Evolutionary conservation across 2,329 filamentous ascomycete species (phyloP), one percentile per base, ranked within the genome.

Genomic region (Hypoxylon rubiginosum): DNA sequence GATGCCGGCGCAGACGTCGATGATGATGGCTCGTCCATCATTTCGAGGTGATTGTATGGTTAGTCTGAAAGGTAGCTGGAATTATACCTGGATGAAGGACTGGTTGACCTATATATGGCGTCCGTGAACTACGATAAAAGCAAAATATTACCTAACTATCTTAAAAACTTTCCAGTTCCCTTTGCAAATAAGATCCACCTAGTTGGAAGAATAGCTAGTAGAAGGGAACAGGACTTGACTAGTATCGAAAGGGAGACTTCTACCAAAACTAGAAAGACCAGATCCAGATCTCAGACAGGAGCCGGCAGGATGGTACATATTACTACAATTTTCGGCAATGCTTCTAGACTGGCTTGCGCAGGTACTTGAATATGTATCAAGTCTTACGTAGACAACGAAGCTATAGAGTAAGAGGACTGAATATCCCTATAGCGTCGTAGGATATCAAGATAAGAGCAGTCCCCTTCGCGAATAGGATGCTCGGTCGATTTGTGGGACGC

Each of bases 11-110:
- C 57, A 26, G 55, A 46, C 26, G 58, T 58, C 28, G 71, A 54
- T 13, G 63, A 62, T 41, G 62, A 51, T 17, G 28, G 26, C 2
- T 64, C 49, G 10, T 70, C 68, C 36, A 62, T 48, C 73, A 72
- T 74, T 50, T 45, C 24, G 52, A 45, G 48, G 36, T 7, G 28
- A 19, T 15, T 26, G 3, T 24, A 19, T 5, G 17, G 26, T 46
- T 43, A 28, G 34, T 36, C 45, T 17, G 8, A n/a, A 55, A 36
- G 32, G 30, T n/a, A 39, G 5, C 17, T n/a, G 7, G 2, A 8
- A 49, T 13, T 30, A 8, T 28, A 48, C 24, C 46, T 30, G 3
- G 46, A 13, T 8, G 39, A 19, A 43, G 17, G 10, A 3, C 15
- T 10, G 13, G 15, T 15, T 15, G 24, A 9, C 24, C 24, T 49